These are phyloP conservation scores for Sanghuangporus baumii DNA, from an alignment of 1,284 basidiomycete genomes.

Conservation along the genomic window DNA sequence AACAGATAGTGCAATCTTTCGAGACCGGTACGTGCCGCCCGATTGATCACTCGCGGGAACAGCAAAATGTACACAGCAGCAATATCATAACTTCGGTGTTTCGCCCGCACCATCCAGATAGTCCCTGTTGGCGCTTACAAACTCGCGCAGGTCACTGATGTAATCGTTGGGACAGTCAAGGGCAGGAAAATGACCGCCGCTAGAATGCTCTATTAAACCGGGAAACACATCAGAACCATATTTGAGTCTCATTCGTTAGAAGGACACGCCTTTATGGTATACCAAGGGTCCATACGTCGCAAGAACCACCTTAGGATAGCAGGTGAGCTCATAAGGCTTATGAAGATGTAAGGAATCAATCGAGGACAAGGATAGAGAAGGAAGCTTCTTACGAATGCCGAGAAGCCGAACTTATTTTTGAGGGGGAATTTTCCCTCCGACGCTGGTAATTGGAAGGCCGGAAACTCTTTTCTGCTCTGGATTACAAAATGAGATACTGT, in stretches of 20 bases:
- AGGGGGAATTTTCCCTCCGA: slow-evolving; percentile 9
- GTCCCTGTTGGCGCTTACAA: slow-evolving; percentile 1
- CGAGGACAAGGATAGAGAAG: background rate
- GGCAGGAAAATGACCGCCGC: slow-evolving; percentile 16
- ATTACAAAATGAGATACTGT: background rate
- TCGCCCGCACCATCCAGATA: no score
- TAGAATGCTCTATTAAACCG: slow-evolving; percentile 4
- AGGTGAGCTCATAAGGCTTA: slow-evolving; percentile 21
- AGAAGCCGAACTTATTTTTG: slow-evolving; percentile 20
- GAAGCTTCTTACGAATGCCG: slow-evolving; percentile 15
- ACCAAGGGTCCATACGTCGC: slow-evolving; percentile 17
- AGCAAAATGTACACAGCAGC: no score
- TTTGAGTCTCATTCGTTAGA: background rate
- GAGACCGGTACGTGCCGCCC: no score
- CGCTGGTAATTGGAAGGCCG: background rate
- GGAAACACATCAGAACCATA: background rate
- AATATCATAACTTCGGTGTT: no score
- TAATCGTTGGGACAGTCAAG: slow-evolving; percentile 11
- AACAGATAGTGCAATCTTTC: no score
- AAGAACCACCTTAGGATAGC: slow-evolving; percentile 14
- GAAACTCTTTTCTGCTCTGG: slow-evolving; percentile 12
- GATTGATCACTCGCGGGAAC: no score
- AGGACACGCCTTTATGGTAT: slow-evolving; percentile 17
- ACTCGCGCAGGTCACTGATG: slow-evolving; percentile 14
- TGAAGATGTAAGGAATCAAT: background rate